phyloP scores from a whole-genome alignment of 495 filamentous ascomycete genomes.

The Trichoderma parareesei region DNA sequence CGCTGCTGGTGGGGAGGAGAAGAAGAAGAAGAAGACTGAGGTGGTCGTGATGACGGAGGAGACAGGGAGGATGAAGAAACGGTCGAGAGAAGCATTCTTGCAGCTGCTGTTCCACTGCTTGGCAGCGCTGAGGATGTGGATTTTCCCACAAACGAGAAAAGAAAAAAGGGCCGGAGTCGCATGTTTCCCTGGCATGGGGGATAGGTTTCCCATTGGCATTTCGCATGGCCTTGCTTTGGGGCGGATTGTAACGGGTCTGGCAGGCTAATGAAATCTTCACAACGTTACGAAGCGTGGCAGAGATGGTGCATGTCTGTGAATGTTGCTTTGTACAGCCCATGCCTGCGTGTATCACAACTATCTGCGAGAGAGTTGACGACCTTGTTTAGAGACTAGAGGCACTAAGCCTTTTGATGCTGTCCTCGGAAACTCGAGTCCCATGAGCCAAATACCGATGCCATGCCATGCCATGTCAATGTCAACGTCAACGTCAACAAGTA shows the following conservation, averaged over 20 bases:
- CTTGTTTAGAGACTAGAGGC: too few species aligned
- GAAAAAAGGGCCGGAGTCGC: slow-evolving; percentile 10
- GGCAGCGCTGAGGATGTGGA: not conserved
- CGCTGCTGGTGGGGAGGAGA: not conserved
- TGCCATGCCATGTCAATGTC: too few species aligned
- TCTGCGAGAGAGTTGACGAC: too few species aligned
- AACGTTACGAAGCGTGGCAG: not conserved
- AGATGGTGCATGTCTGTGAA: not conserved
- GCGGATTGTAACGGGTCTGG: slow-evolving; percentile 27
- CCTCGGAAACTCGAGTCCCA: too few species aligned
- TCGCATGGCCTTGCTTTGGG: slow-evolving; percentile 23
- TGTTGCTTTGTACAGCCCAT: not conserved
- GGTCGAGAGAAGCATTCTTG: slow-evolving; percentile 6
- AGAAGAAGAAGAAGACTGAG: not conserved
- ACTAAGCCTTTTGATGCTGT: too few species aligned
- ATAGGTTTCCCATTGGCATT: slow-evolving; percentile 19
- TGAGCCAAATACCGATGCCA: too few species aligned
- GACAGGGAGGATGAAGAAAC: not conserved
- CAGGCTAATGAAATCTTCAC: slow-evolving; percentile 27
- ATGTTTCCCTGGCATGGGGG: slow-evolving; percentile 12
- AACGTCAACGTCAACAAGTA: too few species aligned
- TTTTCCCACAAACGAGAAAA: not conserved
- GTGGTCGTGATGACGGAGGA: not conserved
- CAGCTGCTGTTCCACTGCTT: not conserved
- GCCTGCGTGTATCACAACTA: not conserved